A percentile compares a stretch with the other conserved stretches of the same genome.
phyloP scores from a whole-genome alignment of 768 basidiomycete genomes.

The Fistulinella prunicolor region DNA sequence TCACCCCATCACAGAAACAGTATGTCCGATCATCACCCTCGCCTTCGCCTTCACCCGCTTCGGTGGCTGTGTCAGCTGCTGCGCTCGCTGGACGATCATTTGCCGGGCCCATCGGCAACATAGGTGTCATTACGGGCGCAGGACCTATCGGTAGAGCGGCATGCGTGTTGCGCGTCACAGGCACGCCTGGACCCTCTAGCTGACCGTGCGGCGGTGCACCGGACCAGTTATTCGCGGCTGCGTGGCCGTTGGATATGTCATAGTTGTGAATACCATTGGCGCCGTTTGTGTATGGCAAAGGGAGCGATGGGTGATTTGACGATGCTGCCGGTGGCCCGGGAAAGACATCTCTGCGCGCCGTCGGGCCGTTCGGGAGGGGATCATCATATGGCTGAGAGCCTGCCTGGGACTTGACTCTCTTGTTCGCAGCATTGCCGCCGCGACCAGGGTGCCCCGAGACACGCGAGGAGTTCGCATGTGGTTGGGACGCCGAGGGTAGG shows the following conservation, averaged over 20 bases:
- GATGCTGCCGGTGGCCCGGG: slow-evolving; percentile 51
- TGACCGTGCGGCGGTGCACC: slow-evolving; percentile 49
- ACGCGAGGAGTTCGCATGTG: slow-evolving; percentile 27
- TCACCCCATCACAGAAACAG: slow-evolving; percentile 81
- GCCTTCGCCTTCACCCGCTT: slow-evolving; percentile 51
- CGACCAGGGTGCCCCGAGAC: slow-evolving; percentile 32
- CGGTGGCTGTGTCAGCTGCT: slow-evolving; percentile 40
- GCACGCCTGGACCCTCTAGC: slow-evolving; percentile 78
- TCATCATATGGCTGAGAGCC: slow-evolving; percentile 39
- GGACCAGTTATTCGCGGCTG: slow-evolving; percentile 46
- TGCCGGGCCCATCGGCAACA: slow-evolving; percentile 24
- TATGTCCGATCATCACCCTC: slow-evolving; percentile 64
- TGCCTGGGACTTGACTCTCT: slow-evolving; percentile 42
- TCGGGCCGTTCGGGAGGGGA: slow-evolving; percentile 39
- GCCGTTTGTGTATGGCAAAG: slow-evolving; percentile 39
- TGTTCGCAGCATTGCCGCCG: slow-evolving; percentile 34
- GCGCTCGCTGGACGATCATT: slow-evolving; percentile 35
- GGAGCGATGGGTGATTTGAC: slow-evolving; percentile 52
- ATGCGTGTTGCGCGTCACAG: slow-evolving; percentile 48
- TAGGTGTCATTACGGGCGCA: slow-evolving; percentile 22
- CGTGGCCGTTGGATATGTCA: slow-evolving; percentile 36
- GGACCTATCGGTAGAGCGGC: slow-evolving; percentile 23
- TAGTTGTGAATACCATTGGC: slow-evolving; percentile 39
- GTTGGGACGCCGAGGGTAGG: slow-evolving; percentile 36
- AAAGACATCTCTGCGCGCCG: slow-evolving; percentile 41